These are phyloP conservation scores for Marchantia paleacea DNA, from an alignment of 225 moss, liverwort and hornwort species.

Conservation along the genomic window DNA sequence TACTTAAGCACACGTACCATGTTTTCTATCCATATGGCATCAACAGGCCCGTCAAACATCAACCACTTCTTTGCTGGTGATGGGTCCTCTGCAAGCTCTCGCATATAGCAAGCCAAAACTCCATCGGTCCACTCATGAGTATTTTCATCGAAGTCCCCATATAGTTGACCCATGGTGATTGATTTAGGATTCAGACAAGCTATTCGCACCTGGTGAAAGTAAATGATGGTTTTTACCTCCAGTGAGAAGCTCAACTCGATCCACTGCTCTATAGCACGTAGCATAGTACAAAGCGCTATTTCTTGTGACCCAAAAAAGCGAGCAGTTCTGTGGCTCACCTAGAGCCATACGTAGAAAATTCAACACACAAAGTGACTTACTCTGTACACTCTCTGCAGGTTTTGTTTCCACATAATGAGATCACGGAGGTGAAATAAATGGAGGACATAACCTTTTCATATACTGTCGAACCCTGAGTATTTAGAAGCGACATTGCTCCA, in stretches of 20 bases:
- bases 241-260: neutral
- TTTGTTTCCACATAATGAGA: neutral
- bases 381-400: neutral
- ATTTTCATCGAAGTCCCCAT: conserved; percentile 83
- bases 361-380: neutral
- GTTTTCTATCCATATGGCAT: conserved; percentile 93
- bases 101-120: conserved; percentile 82
- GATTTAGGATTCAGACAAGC: conserved; percentile 91
- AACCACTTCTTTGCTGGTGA: conserved; percentile 68
- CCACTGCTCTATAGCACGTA: neutral
- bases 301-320: neutral
- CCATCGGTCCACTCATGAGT: conserved; percentile 94
- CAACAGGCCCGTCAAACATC: conserved; percentile 92
- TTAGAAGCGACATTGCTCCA: conserved; percentile 65
- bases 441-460: conserved; percentile 50
- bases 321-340: neutral
- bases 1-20: conserved; percentile 48
- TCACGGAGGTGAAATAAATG: neutral
- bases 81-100: conserved; percentile 65
- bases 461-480: conserved; percentile 59
- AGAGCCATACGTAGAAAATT: neutral
- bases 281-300: neutral
- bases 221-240: neutral
- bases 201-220: conserved; percentile 51
- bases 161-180: conserved; percentile 83